Evolutionary conservation across 495 filamentous ascomycete genomes (phyloP).

Genomic region (Bombardia bombarda): DNA sequence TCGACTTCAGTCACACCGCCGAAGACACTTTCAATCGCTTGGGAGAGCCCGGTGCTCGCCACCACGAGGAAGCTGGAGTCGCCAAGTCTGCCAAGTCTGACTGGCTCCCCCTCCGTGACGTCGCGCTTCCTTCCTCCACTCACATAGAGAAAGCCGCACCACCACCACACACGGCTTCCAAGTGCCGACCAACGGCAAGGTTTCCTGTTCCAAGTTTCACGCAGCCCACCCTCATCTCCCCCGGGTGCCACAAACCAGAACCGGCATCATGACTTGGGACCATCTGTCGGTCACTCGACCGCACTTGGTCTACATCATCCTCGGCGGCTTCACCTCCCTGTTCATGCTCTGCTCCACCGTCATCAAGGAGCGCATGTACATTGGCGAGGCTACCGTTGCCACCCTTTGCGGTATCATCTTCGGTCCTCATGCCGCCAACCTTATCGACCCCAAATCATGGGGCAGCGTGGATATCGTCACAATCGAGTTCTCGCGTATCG

Average conservation of each 20-base stretch:
- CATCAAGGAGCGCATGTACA: constrained; percentile 98
- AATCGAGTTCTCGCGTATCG: constrained; percentile 92
- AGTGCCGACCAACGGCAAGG: no score
- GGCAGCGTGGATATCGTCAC: constrained; percentile 93
- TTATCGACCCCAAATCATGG: constrained; percentile 81
- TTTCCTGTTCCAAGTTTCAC: no score
- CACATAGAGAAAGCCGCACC: neutral
- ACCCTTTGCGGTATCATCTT: constrained; percentile 97
- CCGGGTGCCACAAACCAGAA: neutral
- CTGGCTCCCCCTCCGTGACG: neutral
- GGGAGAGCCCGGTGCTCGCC: constrained; percentile 1
- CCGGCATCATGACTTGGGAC: constrained; percentile 75
- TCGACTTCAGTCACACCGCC: no score
- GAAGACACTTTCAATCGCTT: neutral
- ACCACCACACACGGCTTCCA: neutral
- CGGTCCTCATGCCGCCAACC: constrained; percentile 85
- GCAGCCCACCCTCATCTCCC: neutral
- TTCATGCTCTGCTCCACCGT: constrained; percentile 98
- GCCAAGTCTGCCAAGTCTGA: constrained; percentile 5
- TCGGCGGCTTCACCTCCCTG: constrained; percentile 93
- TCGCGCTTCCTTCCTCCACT: neutral
- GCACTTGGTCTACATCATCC: constrained; percentile 96
- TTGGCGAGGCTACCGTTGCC: constrained; percentile 95
- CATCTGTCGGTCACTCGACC: constrained; percentile 88
- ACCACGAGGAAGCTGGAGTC: constrained; percentile 2